These are phyloP conservation scores for Fusarium staphyleae DNA, from an alignment of 2,329 filamentous ascomycete species.

Conservation along the genomic window DNA sequence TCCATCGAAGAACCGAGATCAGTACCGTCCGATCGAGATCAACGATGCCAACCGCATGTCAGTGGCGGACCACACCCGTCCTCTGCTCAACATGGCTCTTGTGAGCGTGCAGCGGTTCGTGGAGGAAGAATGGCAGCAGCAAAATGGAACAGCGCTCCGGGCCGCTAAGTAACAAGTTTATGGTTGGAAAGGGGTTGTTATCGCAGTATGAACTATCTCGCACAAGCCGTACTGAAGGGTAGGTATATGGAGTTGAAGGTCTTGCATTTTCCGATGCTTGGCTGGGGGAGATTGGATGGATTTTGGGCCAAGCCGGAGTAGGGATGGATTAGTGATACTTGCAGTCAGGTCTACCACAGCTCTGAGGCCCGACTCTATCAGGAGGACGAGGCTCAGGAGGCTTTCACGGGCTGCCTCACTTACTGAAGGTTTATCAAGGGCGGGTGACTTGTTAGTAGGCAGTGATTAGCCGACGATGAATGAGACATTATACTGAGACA, in stretches of 20 bases:
- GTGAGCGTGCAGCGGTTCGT: conserved; percentile 41
- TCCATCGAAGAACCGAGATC: conserved; percentile 32
- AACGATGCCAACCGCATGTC: conserved; percentile 50
- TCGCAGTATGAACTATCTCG: conserved; percentile 17
- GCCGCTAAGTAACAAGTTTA: conserved; percentile 13
- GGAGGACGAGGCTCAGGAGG: conserved; percentile 2
- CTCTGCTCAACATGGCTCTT: conserved; percentile 53
- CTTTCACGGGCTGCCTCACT: conserved; percentile 3
- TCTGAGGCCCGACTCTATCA: conserved; percentile 10
- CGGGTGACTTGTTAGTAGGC: conserved; percentile 9
- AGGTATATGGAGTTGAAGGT: conserved; percentile 11
- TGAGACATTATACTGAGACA: conserved; percentile 7
- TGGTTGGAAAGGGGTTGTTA: conserved; percentile 27
- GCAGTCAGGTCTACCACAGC: not conserved
- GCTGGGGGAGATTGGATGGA: conserved; percentile 36
- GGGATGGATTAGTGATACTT: conserved; percentile 15
- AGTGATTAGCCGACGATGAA: conserved; percentile 13
- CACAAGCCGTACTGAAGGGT: conserved; percentile 23
- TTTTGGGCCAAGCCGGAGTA: conserved; percentile 23
- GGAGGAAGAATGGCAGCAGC: conserved; percentile 26
- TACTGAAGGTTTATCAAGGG: conserved; percentile 8
- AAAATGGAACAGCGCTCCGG: conserved; percentile 1
- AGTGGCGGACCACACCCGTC: conserved; percentile 49
- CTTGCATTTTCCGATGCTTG: conserved; percentile 27
- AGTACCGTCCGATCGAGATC: conserved; percentile 45